A percentile compares a stretch with the other conserved stretches of the same genome.
These are phyloP conservation scores for Typha latifolia DNA, from an alignment of 176 grass and related monocot species.

Conservation along the genomic window DNA sequence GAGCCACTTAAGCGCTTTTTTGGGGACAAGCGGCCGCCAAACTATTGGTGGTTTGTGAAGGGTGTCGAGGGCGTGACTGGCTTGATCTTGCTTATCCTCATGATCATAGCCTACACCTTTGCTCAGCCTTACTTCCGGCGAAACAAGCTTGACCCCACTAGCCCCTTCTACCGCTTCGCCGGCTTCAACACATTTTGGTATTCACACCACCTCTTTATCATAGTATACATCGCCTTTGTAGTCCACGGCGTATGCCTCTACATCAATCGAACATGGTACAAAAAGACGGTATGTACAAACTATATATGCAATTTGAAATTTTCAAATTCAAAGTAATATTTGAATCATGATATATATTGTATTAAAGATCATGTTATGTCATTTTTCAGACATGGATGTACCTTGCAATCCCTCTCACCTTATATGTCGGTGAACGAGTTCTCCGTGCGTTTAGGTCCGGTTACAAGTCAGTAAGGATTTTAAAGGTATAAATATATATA, in stretches of 20 bases:
- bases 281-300: conserved; percentile 52
- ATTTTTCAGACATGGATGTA: conserved; percentile 89
- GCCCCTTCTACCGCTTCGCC: conserved; percentile 40
- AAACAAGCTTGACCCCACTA: conserved; percentile 43
- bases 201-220: conserved; percentile 84
- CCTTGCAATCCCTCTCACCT: conserved; percentile 46
- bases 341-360: too few relatives aligned
- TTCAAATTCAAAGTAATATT: too few relatives aligned
- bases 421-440: conserved; percentile 71
- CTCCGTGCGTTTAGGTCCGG: conserved; percentile 68
- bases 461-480: conserved; percentile 55
- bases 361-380: too few relatives aligned
- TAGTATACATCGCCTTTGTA: conserved; percentile 58
- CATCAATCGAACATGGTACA: conserved; percentile 72
- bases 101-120: conserved; percentile 62
- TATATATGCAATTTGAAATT: neutral
- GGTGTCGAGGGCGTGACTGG: conserved; percentile 79
- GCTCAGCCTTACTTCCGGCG: conserved; percentile 77
- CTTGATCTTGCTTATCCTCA: conserved; percentile 62
- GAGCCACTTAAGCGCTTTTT: conserved; percentile 77
- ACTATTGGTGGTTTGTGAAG: conserved; percentile 93
- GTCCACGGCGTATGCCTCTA: conserved; percentile 76
- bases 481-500: conserved; percentile 69
- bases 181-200: conserved; percentile 99
- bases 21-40: conserved; percentile 30